Evolutionary conservation across 768 basidiomycete genomes (phyloP).

Genomic region (Nidularia pulvinata): DNA sequence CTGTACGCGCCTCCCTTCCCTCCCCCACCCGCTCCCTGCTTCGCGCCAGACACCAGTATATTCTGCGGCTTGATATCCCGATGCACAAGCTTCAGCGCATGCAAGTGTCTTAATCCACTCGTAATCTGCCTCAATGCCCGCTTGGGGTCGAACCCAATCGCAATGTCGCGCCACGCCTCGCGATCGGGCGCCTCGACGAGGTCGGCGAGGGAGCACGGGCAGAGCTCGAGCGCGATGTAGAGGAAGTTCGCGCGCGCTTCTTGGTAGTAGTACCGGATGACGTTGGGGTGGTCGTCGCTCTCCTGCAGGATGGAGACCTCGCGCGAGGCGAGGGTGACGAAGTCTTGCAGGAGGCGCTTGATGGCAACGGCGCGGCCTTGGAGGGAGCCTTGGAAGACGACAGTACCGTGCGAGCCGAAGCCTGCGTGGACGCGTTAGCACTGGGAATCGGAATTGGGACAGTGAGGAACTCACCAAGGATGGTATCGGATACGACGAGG

Average conservation of each 20-base stretch:
- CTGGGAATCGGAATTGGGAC: neutral
- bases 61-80: slow-evolving; percentile 99
- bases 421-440: slow-evolving; percentile 44
- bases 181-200: slow-evolving; percentile 77
- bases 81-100: slow-evolving; percentile 95
- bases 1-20: slow-evolving; percentile 44
- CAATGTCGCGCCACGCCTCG: slow-evolving; percentile 73
- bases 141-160: slow-evolving; percentile 81
- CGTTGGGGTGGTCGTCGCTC: slow-evolving; percentile 97
- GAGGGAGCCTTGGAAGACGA: slow-evolving; percentile 93
- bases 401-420: slow-evolving; percentile 95
- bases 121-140: slow-evolving; percentile 87
- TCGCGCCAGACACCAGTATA: slow-evolving; percentile 81
- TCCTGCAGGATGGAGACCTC: slow-evolving; percentile 96
- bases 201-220: slow-evolving; percentile 88
- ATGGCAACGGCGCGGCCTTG: slow-evolving; percentile 99
- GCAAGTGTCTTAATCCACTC: slow-evolving; percentile 86
- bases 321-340: slow-evolving; percentile 90
- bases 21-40: slow-evolving; percentile 39
- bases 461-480: slow-evolving; percentile 58
- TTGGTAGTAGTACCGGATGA: slow-evolving; percentile 98
- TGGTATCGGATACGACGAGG: slow-evolving; percentile 68
- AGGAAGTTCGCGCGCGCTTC: slow-evolving; percentile 93
- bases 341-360: slow-evolving; percentile 93
- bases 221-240: slow-evolving; percentile 96